Conservation (phyloP, 108 stramenopile genomes). For the Cylindrotheca closterium region DNA sequence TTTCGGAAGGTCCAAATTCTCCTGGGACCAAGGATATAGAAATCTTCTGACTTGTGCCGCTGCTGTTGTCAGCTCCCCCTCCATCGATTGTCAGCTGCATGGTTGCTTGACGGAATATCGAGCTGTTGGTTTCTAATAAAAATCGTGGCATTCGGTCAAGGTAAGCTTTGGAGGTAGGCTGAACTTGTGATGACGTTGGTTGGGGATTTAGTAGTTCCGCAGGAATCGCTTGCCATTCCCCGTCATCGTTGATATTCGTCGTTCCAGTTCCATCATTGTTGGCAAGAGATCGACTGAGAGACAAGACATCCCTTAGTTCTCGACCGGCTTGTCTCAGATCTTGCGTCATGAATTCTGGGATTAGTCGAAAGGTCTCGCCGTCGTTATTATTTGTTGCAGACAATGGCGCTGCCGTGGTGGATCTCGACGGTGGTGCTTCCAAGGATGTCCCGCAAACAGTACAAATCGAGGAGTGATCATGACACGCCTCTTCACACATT, state of each 20-base stretch:
- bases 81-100: background rate
- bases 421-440: slow-evolving; percentile 10
- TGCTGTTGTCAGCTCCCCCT: background rate
- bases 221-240: slow-evolving; percentile 21
- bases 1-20: slow-evolving; percentile 33
- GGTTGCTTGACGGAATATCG: slow-evolving; percentile 40
- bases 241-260: background rate
- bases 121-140: slow-evolving; percentile 22
- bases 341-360: slow-evolving; percentile 12
- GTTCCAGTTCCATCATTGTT: slow-evolving; percentile 11
- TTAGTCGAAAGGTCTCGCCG: background rate
- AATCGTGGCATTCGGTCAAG: slow-evolving; percentile 34
- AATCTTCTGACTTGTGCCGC: background rate
- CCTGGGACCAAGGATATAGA: slow-evolving; percentile 13
- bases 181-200: background rate
- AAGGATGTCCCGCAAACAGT: slow-evolving; percentile 50
- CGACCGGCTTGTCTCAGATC: slow-evolving; percentile 21
- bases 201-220: slow-evolving; percentile 38
- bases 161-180: slow-evolving; percentile 38
- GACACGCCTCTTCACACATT: slow-evolving; percentile 45
- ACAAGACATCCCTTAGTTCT: slow-evolving; percentile 20
- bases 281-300: slow-evolving; percentile 20
- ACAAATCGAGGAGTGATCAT: slow-evolving; percentile 47
- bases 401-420: background rate
- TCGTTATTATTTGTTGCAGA: background rate